Conservation (phyloP, 257 asterid species). For the Solanum chiquidenum region DNA sequence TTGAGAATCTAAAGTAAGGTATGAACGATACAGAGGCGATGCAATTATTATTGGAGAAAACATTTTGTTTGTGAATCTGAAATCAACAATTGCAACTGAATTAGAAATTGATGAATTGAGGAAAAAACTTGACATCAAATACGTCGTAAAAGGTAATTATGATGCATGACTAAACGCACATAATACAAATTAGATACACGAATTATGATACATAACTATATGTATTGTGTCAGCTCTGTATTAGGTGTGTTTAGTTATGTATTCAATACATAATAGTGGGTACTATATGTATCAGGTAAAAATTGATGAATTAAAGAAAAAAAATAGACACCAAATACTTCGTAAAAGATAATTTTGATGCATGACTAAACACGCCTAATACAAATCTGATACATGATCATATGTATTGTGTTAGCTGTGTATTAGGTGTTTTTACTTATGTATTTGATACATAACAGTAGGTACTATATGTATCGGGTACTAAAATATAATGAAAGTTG, state of each 20-base stretch:
- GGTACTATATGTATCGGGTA: too few species aligned
- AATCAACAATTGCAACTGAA: background rate
- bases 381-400: too few species aligned
- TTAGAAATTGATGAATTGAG: background rate
- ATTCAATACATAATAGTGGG: background rate
- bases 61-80: background rate
- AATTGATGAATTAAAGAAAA: background rate
- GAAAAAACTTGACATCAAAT: background rate
- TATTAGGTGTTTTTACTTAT: too few species aligned
- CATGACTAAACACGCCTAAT: background rate
- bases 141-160: background rate
- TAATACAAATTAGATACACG: background rate
- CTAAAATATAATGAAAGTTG: too few species aligned
- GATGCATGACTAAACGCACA: background rate
- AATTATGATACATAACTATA: background rate
- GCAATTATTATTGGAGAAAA: too few species aligned
- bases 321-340: background rate
- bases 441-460: too few species aligned
- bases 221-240: background rate
- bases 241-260: background rate
- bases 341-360: background rate
- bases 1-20: too few species aligned
- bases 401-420: background rate
- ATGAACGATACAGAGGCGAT: background rate
- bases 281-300: background rate